Conservation (phyloP, 345 rosid species). For the Rhodamnia argentea region DNA sequence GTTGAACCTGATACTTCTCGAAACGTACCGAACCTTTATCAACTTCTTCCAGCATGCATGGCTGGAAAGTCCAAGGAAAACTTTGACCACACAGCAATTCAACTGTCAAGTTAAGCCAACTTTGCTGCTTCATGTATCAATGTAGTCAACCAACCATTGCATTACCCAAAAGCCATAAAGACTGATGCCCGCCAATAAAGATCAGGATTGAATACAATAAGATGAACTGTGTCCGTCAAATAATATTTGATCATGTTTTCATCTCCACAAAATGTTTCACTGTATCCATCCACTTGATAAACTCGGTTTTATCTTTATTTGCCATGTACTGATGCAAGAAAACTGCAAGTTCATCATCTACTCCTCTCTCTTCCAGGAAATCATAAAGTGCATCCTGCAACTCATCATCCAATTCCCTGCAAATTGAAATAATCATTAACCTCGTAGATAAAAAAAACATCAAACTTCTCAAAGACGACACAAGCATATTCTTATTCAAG, state of each 20-base stretch:
- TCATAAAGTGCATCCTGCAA: conserved; percentile 61
- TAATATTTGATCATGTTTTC: background rate
- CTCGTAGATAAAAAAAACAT: background rate
- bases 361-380: conserved; percentile 59
- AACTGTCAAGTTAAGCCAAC: background rate
- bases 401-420: conserved; percentile 78
- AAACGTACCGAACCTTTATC: background rate
- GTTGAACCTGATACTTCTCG: background rate
- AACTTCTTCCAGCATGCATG: background rate
- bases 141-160: background rate
- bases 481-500: background rate
- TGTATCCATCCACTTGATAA: conserved; percentile 59
- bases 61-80: background rate
- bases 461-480: background rate
- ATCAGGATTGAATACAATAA: background rate
- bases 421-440: conserved; percentile 4
- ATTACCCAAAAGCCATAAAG: background rate
- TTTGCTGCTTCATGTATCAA: background rate
- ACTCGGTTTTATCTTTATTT: conserved; percentile 64
- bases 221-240: background rate
- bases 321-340: conserved; percentile 74
- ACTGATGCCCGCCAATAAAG: background rate
- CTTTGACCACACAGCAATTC: background rate
- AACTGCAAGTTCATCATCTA: conserved; percentile 51
- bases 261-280: conserved; percentile 57